phyloP scores from a whole-genome alignment of 768 basidiomycete genomes.

The Podaxis rugospora region DNA sequence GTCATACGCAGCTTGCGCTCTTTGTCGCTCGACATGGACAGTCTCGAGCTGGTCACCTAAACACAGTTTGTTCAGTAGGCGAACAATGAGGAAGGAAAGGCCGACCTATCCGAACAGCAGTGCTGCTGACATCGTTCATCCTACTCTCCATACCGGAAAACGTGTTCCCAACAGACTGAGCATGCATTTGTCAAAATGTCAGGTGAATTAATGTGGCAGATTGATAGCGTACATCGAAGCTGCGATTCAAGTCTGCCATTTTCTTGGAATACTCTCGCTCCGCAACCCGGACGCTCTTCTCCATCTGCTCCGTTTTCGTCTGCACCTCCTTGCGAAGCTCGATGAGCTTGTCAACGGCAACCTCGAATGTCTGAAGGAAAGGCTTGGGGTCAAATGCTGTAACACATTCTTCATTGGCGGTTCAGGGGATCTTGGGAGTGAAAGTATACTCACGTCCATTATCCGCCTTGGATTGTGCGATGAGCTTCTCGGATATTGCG shows the following conservation, averaged over 20 bases:
- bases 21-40: conserved; percentile 84
- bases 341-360: conserved; percentile 85
- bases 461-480: conserved; percentile 77
- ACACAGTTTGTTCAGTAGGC: conserved; percentile 6
- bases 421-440: background rate
- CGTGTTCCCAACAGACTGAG: conserved; percentile 79
- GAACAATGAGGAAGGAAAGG: conserved; percentile 1
- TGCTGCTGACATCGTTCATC: conserved; percentile 91
- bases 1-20: conserved; percentile 92
- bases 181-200: conserved; percentile 3
- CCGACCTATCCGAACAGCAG: conserved; percentile 89
- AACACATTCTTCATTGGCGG: background rate
- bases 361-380: conserved; percentile 89
- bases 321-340: conserved; percentile 88
- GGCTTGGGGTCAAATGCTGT: conserved; percentile 93
- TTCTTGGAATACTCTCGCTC: conserved; percentile 94
- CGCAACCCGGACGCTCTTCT: conserved; percentile 82
- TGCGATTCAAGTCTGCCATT: conserved; percentile 87
- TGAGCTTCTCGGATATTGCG: conserved; percentile 82
- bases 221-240: conserved; percentile 73
- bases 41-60: conserved; percentile 94
- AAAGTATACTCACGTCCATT: conserved; percentile 58
- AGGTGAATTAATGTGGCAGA: background rate
- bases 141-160: conserved; percentile 87
- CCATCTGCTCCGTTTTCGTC: conserved; percentile 84